These are phyloP conservation scores for Mortierella alpina DNA, from an alignment of 192 early-diverging fungal species.

Conservation along the genomic window DNA sequence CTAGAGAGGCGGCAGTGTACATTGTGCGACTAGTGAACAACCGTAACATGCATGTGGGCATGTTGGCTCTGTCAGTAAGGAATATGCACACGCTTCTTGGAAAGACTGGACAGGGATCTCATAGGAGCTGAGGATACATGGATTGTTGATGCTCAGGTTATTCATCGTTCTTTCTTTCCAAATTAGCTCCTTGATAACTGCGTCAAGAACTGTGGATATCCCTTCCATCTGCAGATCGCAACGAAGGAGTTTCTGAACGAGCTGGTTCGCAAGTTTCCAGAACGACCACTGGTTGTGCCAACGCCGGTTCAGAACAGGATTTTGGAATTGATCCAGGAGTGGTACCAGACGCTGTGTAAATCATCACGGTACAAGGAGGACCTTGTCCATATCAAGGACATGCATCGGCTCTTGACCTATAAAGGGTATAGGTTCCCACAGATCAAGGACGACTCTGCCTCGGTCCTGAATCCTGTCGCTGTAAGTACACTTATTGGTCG, in stretches of 20 bases:
- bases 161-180: neutral
- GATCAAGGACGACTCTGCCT: constrained; percentile 69
- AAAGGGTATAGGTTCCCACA: constrained; percentile 90
- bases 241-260: constrained; percentile 98
- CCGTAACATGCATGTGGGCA: constrained; percentile 64
- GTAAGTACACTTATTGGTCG: constrained; percentile 9
- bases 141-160: neutral
- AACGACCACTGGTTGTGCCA: constrained; percentile 77
- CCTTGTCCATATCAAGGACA: constrained; percentile 94
- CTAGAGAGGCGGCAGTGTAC: constrained; percentile 78
- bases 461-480: constrained; percentile 70
- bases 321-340: constrained; percentile 93
- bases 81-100: neutral
- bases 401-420: constrained; percentile 89
- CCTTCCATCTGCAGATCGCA: constrained; percentile 96
- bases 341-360: constrained; percentile 90
- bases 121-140: neutral
- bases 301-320: constrained; percentile 86
- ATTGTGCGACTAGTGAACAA: constrained; percentile 78
- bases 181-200: constrained; percentile 92
- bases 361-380: constrained; percentile 93
- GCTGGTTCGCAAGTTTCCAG: constrained; percentile 93
- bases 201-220: constrained; percentile 99
- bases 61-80: constrained; percentile 73
- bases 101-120: neutral